These are phyloP conservation scores for Asterophora lycoperdoides DNA, from an alignment of 768 basidiomycete genomes.

Conservation along the genomic window DNA sequence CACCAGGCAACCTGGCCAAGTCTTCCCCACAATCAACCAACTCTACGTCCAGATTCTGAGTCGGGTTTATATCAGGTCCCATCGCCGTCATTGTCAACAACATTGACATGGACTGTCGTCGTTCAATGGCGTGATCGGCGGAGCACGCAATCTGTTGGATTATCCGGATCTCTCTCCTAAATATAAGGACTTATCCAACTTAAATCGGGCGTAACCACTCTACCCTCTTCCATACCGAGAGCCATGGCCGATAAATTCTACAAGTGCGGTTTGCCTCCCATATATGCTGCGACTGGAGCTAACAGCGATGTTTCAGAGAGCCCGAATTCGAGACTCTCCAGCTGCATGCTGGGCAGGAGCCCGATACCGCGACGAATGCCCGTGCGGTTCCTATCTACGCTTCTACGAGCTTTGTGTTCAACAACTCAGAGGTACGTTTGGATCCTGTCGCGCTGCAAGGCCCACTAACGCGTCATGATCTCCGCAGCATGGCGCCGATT, in stretches of 20 bases:
- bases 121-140: no score
- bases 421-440: slow-evolving; percentile 53
- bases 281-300: background rate
- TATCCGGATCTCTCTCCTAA: no score
- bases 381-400: slow-evolving; percentile 79
- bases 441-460: background rate
- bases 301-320: slow-evolving; percentile 28
- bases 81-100: no score
- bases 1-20: no score
- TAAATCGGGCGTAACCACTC: no score
- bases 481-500: slow-evolving; percentile 63
- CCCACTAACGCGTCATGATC: background rate
- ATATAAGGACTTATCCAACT: background rate
- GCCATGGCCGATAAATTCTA: slow-evolving; percentile 3
- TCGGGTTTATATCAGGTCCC: no score
- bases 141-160: no score
- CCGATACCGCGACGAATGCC: slow-evolving; percentile 63
- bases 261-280: background rate
- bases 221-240: no score
- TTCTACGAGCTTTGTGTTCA: slow-evolving; percentile 69
- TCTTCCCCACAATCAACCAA: no score
- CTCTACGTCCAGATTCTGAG: no score
- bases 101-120: no score
- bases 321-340: slow-evolving; percentile 81
- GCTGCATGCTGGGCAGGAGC: slow-evolving; percentile 69